A percentile compares a stretch with the other conserved stretches of the same genome.
These are phyloP conservation scores for Populus deltoides DNA, from an alignment of 345 rosid species.

Conservation along the genomic window DNA sequence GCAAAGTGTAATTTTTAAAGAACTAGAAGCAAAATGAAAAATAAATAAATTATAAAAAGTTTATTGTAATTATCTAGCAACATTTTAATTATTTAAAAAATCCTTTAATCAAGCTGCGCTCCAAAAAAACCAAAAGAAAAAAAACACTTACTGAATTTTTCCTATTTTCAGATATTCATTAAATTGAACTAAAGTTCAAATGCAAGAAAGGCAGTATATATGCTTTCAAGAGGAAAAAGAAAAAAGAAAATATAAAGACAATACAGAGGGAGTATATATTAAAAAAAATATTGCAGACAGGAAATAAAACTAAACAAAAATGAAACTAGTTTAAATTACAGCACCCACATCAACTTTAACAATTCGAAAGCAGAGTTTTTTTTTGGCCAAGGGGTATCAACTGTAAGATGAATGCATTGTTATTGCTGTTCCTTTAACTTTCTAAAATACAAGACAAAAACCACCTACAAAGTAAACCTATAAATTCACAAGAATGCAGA, in stretches of 20 bases:
- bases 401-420: conserved; percentile 17
- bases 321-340: neutral
- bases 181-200: neutral
- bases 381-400: neutral
- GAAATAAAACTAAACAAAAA: neutral
- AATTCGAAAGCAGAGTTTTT: neutral
- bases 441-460: conserved; percentile 25
- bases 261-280: neutral
- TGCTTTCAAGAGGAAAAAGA: neutral
- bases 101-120: no score
- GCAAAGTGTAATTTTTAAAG: no score
- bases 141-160: neutral
- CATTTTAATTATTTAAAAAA: no score
- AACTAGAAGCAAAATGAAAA: no score
- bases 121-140: no score
- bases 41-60: no score
- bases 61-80: no score
- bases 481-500: conserved; percentile 30
- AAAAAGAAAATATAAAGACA: no score
- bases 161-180: neutral
- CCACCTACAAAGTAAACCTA: conserved; percentile 26
- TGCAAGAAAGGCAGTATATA: neutral
- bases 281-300: neutral
- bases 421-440: conserved; percentile 32
- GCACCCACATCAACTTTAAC: neutral